Evolutionary conservation across 139 green algal species (phyloP).

Genomic region (Closterium sp.): DNA sequence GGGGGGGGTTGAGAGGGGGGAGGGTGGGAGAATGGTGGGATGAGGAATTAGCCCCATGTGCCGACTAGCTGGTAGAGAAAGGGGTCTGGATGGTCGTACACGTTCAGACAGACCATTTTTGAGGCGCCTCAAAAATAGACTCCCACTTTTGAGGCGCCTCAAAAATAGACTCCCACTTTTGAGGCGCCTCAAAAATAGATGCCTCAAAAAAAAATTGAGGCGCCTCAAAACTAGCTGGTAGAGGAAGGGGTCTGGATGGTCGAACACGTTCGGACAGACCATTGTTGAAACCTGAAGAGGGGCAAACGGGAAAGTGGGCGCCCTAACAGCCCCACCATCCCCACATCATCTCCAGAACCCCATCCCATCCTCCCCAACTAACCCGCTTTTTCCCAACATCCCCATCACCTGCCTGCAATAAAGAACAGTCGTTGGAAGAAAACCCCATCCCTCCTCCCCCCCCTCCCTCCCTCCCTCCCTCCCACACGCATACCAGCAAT

Average conservation of each 20-base stretch:
- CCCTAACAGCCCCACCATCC: not conserved
- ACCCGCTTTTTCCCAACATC: not conserved
- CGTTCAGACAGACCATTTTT: no score
- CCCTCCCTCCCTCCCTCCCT: not conserved
- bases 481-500: constrained; percentile 11
- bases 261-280: no score
- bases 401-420: no score
- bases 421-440: no score
- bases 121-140: not conserved
- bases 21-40: no score
- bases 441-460: not conserved
- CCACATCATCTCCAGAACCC: not conserved
- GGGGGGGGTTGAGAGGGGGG: no score
- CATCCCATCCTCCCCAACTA: not conserved
- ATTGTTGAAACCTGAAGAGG: not conserved
- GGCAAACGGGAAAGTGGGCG: not conserved
- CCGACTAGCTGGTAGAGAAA: not conserved
- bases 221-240: not conserved
- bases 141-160: not conserved
- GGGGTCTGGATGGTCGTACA: not conserved
- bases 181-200: no score
- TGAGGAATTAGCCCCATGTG: no score
- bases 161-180: no score
- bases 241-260: not conserved
- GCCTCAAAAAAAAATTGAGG: no score